These are phyloP conservation scores for Globisporangium perplexum DNA, from an alignment of 352 stramenopile genomes.

Conservation along the genomic window DNA sequence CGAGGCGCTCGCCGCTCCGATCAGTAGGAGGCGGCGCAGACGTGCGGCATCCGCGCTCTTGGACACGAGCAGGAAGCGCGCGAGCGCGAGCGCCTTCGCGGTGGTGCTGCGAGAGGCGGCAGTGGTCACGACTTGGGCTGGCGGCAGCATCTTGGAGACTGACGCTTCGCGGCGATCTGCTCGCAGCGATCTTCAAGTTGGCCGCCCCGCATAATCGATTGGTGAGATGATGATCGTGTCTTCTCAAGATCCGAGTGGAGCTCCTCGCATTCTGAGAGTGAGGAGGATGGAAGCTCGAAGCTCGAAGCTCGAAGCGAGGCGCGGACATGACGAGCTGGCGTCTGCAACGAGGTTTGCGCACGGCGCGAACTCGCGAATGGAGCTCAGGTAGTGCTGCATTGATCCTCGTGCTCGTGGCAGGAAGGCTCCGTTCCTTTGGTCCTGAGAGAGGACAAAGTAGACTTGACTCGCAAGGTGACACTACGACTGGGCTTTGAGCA, in stretches of 20 bases:
- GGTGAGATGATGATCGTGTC: too few species aligned
- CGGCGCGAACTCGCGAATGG: too few species aligned
- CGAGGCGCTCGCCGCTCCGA: background rate
- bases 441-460: too few species aligned
- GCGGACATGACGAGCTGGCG: background rate
- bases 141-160: constrained; percentile 1
- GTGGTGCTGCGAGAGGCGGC: too few species aligned
- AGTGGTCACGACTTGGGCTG: background rate
- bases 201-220: background rate
- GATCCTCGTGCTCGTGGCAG: too few species aligned
- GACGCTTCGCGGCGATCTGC: constrained; percentile 1
- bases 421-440: too few species aligned
- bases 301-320: background rate
- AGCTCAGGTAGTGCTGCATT: too few species aligned
- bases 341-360: background rate
- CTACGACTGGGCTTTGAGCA: too few species aligned
- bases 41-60: constrained; percentile 3
- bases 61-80: constrained; percentile 5
- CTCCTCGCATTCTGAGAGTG: too few species aligned
- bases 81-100: constrained; percentile 5
- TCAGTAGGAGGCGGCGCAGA: constrained; percentile 2
- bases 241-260: too few species aligned
- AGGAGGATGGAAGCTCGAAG: too few species aligned
- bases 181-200: background rate
- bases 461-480: too few species aligned